Evolutionary conservation across 208 protist species (phyloP).

Genomic region (Wallacemonas sp.): DNA sequence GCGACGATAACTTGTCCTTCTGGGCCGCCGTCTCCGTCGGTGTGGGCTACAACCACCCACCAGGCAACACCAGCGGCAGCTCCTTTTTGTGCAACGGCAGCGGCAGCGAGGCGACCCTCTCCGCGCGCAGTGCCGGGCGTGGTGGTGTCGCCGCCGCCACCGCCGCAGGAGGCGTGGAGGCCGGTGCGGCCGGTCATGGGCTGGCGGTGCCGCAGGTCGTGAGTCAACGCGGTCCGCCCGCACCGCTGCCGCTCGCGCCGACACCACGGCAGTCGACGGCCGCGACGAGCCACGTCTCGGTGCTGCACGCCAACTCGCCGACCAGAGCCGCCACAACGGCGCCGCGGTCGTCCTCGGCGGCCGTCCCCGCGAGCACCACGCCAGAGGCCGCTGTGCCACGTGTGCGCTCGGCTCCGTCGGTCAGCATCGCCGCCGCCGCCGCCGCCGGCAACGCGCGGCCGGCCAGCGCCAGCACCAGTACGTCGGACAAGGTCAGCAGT

Average conservation of each 20-base stretch:
- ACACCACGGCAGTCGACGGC: constrained; percentile 1
- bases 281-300: neutral
- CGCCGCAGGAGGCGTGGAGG: neutral
- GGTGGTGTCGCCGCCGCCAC: neutral
- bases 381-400: no score
- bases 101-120: constrained; percentile 4
- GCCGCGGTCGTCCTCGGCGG: no score
- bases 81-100: neutral
- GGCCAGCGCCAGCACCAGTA: no score
- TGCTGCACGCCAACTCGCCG: neutral
- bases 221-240: constrained; percentile 1
- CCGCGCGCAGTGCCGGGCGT: neutral
- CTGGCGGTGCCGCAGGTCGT: neutral
- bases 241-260: neutral
- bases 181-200: neutral
- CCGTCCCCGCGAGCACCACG: no score
- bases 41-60: constrained; percentile 10
- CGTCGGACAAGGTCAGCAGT: no score
- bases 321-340: no score
- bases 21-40: constrained; percentile 8
- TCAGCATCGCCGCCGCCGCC: no score
- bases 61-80: constrained; percentile 8
- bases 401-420: no score
- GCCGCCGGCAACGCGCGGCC: no score
- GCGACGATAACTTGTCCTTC: constrained; percentile 16